Percentiles rank a stretch among this genome's conserved stretches.
These are phyloP conservation scores for Coemansia sp. DNA, from an alignment of 192 early-diverging fungal genomes.

Conservation along the genomic window DNA sequence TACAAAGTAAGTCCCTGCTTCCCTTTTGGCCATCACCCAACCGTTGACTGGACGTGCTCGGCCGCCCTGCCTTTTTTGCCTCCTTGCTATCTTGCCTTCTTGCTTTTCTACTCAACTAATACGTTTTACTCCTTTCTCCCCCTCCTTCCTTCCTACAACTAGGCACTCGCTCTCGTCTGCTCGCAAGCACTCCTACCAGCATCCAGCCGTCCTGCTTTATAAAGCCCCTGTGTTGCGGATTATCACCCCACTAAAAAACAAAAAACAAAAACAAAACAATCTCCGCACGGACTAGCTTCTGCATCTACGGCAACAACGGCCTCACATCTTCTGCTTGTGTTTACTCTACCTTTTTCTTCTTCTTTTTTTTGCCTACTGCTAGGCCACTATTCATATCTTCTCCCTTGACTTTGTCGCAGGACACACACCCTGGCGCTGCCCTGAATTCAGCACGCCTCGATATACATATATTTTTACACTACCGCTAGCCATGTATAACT, in stretches of 20 bases:
- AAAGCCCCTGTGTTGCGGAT: neutral
- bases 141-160: neutral
- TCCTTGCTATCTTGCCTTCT: neutral
- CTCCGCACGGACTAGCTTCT: neutral
- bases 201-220: neutral
- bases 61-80: neutral
- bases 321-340: neutral
- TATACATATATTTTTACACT: neutral
- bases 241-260: neutral
- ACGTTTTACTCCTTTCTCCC: neutral
- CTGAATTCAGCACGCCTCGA: constrained; percentile 1
- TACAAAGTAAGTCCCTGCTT: constrained; percentile 4
- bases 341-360: neutral
- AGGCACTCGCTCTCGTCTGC: neutral
- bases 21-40: neutral
- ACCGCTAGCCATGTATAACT: constrained; percentile 20
- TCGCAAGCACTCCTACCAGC: neutral
- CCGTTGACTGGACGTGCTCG: neutral
- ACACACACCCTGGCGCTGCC: neutral
- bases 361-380: neutral
- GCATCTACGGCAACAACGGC: neutral
- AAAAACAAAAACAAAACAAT: constrained; percentile 1
- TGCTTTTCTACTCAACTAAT: neutral
- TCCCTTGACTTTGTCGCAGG: neutral
- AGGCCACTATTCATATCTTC: neutral